Evolutionary conservation across 2,329 filamentous ascomycete genomes (phyloP).

Genomic region (Ophiognomonia clavigignenti-juglandacearum): DNA sequence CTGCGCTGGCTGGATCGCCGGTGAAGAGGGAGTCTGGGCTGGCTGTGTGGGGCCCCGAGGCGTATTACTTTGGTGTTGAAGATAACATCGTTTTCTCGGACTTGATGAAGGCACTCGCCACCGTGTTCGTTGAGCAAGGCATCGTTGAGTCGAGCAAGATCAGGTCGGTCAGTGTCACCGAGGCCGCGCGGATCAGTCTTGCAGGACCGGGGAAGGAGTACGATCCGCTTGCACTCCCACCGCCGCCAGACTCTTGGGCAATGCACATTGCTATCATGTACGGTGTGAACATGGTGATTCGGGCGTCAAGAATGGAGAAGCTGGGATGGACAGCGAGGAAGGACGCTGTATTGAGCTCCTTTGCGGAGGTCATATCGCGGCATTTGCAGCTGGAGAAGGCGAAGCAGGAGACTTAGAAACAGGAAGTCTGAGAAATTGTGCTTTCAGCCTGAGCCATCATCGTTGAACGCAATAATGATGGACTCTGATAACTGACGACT

Average conservation of each 20-base stretch:
- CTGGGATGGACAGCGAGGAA: slow-evolving; percentile 14
- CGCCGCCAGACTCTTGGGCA: slow-evolving; percentile 18
- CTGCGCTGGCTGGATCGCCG: slow-evolving; percentile 10
- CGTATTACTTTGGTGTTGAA: slow-evolving; percentile 18
- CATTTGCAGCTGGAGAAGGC: not conserved
- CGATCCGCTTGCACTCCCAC: slow-evolving; percentile 16
- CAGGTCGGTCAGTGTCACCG: slow-evolving; percentile 14
- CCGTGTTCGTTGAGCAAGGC: slow-evolving; percentile 13
- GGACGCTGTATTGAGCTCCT: not conserved
- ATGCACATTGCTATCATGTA: slow-evolving; percentile 18
- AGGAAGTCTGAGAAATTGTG: no score
- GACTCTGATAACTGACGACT: no score
- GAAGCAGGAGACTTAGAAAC: not conserved
- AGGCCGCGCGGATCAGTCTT: slow-evolving; percentile 15
- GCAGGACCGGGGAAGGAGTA: slow-evolving; percentile 15
- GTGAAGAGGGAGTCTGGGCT: not conserved
- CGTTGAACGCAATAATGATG: no score
- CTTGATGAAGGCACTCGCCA: slow-evolving; percentile 10
- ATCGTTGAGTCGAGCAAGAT: slow-evolving; percentile 13
- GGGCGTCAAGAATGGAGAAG: slow-evolving; percentile 10
- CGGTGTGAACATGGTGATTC: slow-evolving; percentile 17
- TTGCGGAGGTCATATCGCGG: not conserved
- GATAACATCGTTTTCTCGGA: slow-evolving; percentile 14
- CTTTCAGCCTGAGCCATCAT: no score
- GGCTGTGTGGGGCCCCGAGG: slow-evolving; percentile 17